Conservation (phyloP, 1,139 yeast genomes). For the Pneumocystis jirovecii region DNA sequence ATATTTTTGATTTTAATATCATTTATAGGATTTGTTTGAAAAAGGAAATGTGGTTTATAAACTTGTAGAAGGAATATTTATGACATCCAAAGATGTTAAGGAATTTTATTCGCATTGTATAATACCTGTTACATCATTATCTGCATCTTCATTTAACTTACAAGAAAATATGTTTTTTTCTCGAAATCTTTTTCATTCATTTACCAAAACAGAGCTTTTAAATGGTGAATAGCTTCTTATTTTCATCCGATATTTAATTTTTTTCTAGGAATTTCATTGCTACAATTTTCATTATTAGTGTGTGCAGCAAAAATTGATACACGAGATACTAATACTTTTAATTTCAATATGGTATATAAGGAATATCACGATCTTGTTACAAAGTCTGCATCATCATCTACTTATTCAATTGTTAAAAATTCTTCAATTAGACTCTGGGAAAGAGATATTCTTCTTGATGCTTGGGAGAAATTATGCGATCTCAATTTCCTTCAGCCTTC, state of each 20-base stretch:
- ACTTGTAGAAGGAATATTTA: conserved; percentile 10
- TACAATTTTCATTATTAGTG: conserved; percentile 32
- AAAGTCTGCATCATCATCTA: conserved; percentile 12
- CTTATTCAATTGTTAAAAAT: conserved; percentile 8
- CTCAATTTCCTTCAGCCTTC: conserved; percentile 7
- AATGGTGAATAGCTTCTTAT: background rate
- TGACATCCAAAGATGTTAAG: conserved; percentile 9
- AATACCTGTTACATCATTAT: conserved; percentile 1
- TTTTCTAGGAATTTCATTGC: conserved; percentile 11
- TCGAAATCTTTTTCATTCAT: background rate
- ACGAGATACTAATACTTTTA: conserved; percentile 28
- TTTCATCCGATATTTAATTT: background rate
- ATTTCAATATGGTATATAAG: conserved; percentile 61
- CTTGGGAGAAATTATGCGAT: conserved; percentile 16
- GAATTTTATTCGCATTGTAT: conserved; percentile 3
- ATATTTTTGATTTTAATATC: background rate
- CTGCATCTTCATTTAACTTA: background rate
- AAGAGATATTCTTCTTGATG: conserved; percentile 15
- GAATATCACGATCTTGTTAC: conserved; percentile 39
- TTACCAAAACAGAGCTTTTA: conserved; percentile 3
- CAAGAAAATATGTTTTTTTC: background rate
- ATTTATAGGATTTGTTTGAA: background rate
- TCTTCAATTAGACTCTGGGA: conserved; percentile 15
- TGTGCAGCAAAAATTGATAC: conserved; percentile 59
- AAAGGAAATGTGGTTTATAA: background rate